A percentile compares a stretch with the other conserved stretches of the same genome.
Evolutionary conservation across 441 rosid species (phyloP).

Genomic region (Adansonia madagascariensis): DNA sequence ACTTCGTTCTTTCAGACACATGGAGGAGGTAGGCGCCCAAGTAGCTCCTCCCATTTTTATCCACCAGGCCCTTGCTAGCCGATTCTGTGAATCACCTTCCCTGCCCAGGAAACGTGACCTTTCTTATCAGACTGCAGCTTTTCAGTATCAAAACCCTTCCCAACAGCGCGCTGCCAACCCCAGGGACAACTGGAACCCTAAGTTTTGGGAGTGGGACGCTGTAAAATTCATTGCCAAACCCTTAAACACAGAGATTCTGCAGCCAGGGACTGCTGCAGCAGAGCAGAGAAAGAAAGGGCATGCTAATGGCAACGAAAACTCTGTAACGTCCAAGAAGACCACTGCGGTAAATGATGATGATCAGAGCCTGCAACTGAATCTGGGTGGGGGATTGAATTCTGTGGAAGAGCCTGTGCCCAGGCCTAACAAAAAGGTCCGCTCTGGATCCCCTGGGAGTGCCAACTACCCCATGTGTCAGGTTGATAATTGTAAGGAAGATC

Average conservation of each 20-base stretch:
- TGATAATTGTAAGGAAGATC: constrained; percentile 77
- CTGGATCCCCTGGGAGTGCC: constrained; percentile 70
- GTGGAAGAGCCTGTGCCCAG: constrained; percentile 56
- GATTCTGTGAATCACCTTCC: constrained; percentile 46
- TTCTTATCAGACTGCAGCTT: constrained; percentile 44
- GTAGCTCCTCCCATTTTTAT: constrained; percentile 65
- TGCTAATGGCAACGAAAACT: constrained; percentile 26
- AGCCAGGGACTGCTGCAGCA: constrained; percentile 30
- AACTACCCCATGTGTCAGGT: constrained; percentile 85
- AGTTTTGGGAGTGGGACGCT: constrained; percentile 82
- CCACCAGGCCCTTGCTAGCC: constrained; percentile 52
- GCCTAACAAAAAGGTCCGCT: constrained; percentile 70
- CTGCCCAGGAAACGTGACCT: constrained; percentile 70
- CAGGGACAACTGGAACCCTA: constrained; percentile 67
- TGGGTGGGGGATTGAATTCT: constrained; percentile 54
- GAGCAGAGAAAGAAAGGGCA: constrained; percentile 37
- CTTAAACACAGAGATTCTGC: constrained; percentile 42
- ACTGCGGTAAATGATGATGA: constrained; percentile 39
- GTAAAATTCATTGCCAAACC: constrained; percentile 70
- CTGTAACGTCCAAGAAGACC: constrained; percentile 33
- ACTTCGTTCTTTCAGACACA: constrained; percentile 27
- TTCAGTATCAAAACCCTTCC: constrained; percentile 39
- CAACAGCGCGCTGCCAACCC: constrained; percentile 38
- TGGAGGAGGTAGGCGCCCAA: constrained; percentile 84
- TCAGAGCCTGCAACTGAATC: constrained; percentile 69